Evolutionary conservation across 306 rosid species (phyloP).

Genomic region (Styphnolobium japonicum): DNA sequence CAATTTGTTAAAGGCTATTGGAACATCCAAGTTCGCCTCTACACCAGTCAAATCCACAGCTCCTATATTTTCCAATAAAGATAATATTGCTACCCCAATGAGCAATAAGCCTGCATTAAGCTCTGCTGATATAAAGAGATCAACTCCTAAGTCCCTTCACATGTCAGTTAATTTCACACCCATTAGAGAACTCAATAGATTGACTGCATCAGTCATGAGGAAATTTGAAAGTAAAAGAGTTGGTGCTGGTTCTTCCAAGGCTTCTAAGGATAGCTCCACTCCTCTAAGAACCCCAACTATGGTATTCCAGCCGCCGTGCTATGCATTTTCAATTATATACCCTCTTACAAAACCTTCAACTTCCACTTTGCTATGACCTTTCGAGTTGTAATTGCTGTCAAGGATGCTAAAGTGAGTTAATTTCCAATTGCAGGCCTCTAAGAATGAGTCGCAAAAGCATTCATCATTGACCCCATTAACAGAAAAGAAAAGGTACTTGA

Average conservation of each 20-base stretch:
- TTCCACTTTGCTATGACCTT: background rate
- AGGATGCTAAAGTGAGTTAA: background rate
- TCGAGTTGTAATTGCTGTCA: background rate
- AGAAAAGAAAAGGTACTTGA: slow-evolving; percentile 53
- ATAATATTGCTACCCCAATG: slow-evolving; percentile 53
- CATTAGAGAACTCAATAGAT: slow-evolving; percentile 70
- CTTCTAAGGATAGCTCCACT: slow-evolving; percentile 60
- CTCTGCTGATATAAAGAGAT: slow-evolving; percentile 53
- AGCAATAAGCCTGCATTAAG: slow-evolving; percentile 37
- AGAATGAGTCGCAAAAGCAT: slow-evolving; percentile 41
- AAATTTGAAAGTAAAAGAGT: slow-evolving; percentile 74
- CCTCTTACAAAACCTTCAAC: background rate
- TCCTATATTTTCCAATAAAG: slow-evolving; percentile 36
- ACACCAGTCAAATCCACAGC: slow-evolving; percentile 52
- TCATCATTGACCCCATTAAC: slow-evolving; percentile 52
- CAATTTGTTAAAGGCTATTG: slow-evolving; percentile 30
- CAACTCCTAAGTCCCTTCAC: slow-evolving; percentile 60
- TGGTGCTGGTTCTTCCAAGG: slow-evolving; percentile 57
- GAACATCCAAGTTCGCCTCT: slow-evolving; percentile 46
- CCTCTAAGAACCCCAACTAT: slow-evolving; percentile 70
- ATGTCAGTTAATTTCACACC: slow-evolving; percentile 75
- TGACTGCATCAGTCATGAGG: slow-evolving; percentile 77
- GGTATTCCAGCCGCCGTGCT: slow-evolving; percentile 46
- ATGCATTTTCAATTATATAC: background rate
- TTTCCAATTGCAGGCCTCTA: slow-evolving; percentile 45